Conservation (phyloP, 2,329 filamentous ascomycete genomes). For the Colletotrichum siamense region DNA sequence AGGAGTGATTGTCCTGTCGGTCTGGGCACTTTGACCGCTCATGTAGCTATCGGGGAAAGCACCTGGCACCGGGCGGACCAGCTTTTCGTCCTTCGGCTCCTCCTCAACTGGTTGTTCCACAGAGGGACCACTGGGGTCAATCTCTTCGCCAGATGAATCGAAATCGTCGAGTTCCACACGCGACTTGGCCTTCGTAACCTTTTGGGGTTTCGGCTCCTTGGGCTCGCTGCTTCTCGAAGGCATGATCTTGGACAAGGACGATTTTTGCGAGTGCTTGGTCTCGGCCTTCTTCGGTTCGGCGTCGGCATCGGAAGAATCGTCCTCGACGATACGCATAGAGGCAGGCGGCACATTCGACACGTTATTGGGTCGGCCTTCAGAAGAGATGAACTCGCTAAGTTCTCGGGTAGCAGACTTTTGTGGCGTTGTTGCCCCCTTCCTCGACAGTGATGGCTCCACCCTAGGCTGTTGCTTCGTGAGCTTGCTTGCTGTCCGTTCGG, state of each 20-base stretch:
- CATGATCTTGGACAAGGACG: conserved; percentile 48
- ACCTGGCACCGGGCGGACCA: conserved; percentile 40
- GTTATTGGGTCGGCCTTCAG: conserved; percentile 53
- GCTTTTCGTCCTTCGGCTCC: conserved; percentile 20
- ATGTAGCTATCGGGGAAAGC: conserved; percentile 47
- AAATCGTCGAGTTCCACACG: conserved; percentile 75
- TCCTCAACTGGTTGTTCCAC: conserved; percentile 31
- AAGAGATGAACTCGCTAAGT: conserved; percentile 45
- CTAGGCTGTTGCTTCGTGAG: conserved; percentile 71
- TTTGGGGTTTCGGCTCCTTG: conserved; percentile 49
- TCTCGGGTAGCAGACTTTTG: conserved; percentile 43
- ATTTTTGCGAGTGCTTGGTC: conserved; percentile 42
- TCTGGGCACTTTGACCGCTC: conserved; percentile 34
- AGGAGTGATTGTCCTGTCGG: conserved; percentile 35
- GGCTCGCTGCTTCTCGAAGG: conserved; percentile 45
- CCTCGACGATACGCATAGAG: conserved; percentile 62
- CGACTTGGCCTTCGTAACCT: conserved; percentile 59
- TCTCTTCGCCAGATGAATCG: conserved; percentile 60
- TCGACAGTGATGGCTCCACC: conserved; percentile 51
- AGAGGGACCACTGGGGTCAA: conserved; percentile 31
- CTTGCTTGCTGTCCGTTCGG: conserved; percentile 68
- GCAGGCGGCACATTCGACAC: conserved; percentile 62
- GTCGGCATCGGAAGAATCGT: conserved; percentile 40
- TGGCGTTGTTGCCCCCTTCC: conserved; percentile 38
- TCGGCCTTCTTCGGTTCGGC: conserved; percentile 27